Percentiles rank a stretch among this genome's conserved stretches.
phyloP scores from a whole-genome alignment of 192 early-diverging fungal species.

The Backusella macrospora region DNA sequence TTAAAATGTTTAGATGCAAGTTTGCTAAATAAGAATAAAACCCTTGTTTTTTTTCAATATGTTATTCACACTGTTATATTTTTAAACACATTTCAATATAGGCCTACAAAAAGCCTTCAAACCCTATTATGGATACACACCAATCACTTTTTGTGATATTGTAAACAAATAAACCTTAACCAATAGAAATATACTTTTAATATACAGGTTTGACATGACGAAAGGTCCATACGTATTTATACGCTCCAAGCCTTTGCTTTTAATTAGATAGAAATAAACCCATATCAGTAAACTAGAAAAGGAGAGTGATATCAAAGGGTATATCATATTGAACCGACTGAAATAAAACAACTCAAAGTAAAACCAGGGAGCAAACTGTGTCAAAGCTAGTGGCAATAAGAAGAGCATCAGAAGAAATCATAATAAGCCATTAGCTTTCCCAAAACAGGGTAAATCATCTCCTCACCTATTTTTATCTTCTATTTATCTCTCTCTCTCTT shows the following conservation, averaged over 20 bases:
- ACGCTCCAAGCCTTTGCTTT: too few relatives aligned
- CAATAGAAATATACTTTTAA: too few relatives aligned
- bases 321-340: slow-evolving; percentile 4
- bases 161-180: too few relatives aligned
- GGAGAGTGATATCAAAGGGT: background rate
- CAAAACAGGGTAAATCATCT: slow-evolving; percentile 9
- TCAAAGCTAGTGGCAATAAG: background rate
- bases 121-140: too few relatives aligned
- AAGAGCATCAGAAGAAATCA: background rate
- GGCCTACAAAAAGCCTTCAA: too few relatives aligned
- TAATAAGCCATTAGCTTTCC: background rate
- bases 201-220: too few relatives aligned
- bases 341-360: slow-evolving; percentile 2
- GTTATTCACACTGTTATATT: too few relatives aligned
- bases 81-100: too few relatives aligned
- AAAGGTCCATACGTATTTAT: too few relatives aligned
- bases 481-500: background rate
- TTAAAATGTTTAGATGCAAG: slow-evolving; percentile 9
- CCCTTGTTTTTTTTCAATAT: background rate
- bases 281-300: too few relatives aligned
- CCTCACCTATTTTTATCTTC: slow-evolving; percentile 6
- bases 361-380: slow-evolving; percentile 8
- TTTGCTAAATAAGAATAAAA: slow-evolving; percentile 11
- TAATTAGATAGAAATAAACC: too few relatives aligned
- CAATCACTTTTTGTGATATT: too few relatives aligned